A percentile compares a stretch with the other conserved stretches of the same genome.
These are phyloP conservation scores for Neofusicoccum sp. DNA, from an alignment of 2,329 filamentous ascomycete genomes.

Conservation along the genomic window DNA sequence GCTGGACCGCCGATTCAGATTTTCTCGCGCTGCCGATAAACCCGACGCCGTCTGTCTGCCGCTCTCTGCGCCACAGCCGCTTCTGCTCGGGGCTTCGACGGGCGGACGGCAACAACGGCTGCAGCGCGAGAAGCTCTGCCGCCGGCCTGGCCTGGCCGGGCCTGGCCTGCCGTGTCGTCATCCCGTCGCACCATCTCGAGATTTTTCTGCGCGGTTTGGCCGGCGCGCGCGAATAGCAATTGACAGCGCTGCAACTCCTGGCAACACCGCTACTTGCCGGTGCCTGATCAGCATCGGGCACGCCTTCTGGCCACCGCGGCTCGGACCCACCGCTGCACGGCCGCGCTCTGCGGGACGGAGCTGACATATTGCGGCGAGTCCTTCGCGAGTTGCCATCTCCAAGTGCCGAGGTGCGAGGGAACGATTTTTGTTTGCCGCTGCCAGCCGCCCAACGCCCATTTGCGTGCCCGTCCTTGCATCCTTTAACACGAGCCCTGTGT, in stretches of 20 bases:
- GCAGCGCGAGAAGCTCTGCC: not conserved
- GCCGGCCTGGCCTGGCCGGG: not conserved
- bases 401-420: constrained; percentile 8
- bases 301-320: not conserved
- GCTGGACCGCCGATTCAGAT: not conserved
- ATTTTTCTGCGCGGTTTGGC: not conserved
- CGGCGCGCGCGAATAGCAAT: no score
- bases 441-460: not conserved
- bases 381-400: constrained; percentile 1
- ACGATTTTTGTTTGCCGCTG: not conserved
- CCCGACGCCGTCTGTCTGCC: not conserved
- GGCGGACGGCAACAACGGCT: not conserved
- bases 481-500: constrained; percentile 9
- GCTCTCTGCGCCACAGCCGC: constrained; percentile 4
- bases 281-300: constrained; percentile 1
- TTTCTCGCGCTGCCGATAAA: constrained; percentile 5
- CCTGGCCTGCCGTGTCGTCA: not conserved
- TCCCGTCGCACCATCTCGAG: not conserved
- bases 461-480: not conserved
- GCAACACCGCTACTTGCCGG: constrained; percentile 15
- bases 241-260: not conserved
- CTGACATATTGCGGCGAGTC: not conserved
- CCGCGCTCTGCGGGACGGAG: constrained; percentile 1
- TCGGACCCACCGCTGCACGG: constrained; percentile 14
- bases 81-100: not conserved